Evolutionary conservation across 768 basidiomycete species (phyloP).

Genomic region (Paxillus rubicundulus): DNA sequence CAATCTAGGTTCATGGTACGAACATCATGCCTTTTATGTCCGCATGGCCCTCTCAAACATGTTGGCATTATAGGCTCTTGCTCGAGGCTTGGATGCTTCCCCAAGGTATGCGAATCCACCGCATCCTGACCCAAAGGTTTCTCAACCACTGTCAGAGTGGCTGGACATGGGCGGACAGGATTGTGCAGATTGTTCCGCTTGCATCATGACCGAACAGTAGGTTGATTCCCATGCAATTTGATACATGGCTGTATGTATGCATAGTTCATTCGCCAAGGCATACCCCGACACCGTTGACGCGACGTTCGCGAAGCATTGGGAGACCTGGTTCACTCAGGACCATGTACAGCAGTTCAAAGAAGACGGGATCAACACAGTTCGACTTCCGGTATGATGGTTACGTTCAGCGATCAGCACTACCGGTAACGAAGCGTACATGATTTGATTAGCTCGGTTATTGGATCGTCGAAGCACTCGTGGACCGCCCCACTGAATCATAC

Average conservation of each 20-base stretch:
- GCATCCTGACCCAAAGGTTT: not conserved
- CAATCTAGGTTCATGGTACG: slow-evolving; percentile 65
- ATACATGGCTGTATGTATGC: not conserved
- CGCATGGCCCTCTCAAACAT: not conserved
- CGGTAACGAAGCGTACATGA: not conserved
- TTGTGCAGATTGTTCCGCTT: slow-evolving; percentile 57
- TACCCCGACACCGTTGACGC: slow-evolving; percentile 57
- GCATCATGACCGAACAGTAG: slow-evolving; percentile 69
- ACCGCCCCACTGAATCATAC: slow-evolving; percentile 58
- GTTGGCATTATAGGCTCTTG: slow-evolving; percentile 52
- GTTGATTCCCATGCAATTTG: not conserved
- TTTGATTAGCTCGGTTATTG: slow-evolving; percentile 70
- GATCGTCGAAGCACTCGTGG: slow-evolving; percentile 72
- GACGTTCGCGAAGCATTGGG: slow-evolving; percentile 64
- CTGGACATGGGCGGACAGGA: slow-evolving; percentile 65
- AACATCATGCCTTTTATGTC: not conserved
- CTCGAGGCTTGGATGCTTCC: slow-evolving; percentile 86
- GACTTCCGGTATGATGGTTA: slow-evolving; percentile 57
- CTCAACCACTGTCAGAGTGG: slow-evolving; percentile 51
- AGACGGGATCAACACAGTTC: slow-evolving; percentile 70
- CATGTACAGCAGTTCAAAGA: slow-evolving; percentile 55
- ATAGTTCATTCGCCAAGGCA: slow-evolving; percentile 57
- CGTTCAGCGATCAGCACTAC: not conserved
- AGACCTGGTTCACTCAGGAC: slow-evolving; percentile 66
- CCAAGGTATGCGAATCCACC: slow-evolving; percentile 38